phyloP scores from a whole-genome alignment of 805 yeast species.

The Ogataea ganodermae region DNA sequence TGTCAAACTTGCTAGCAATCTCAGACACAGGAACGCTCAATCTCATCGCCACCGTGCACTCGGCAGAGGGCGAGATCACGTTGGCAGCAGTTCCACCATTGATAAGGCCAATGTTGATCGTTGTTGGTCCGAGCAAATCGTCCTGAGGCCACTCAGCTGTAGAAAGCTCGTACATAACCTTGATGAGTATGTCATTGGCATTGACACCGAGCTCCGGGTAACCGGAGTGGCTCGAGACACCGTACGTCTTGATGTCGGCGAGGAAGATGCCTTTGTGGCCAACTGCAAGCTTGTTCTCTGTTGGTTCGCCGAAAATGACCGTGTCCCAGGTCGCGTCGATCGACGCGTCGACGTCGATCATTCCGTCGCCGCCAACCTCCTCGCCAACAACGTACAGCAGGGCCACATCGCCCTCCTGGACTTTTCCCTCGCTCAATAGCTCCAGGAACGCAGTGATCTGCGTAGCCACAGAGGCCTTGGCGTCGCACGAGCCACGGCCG shows the following conservation, averaged over 20 bases:
- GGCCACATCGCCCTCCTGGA: conserved; percentile 56
- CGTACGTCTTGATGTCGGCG: conserved; percentile 47
- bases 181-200: conserved; percentile 58
- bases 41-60: conserved; percentile 52
- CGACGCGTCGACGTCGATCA: conserved; percentile 45
- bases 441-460: conserved; percentile 58
- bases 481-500: conserved; percentile 72
- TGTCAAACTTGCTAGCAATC: conserved; percentile 40
- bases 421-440: conserved; percentile 38
- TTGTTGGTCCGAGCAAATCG: conserved; percentile 58
- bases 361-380: conserved; percentile 67
- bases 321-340: conserved; percentile 54
- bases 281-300: conserved; percentile 64
- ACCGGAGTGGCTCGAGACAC: conserved; percentile 65
- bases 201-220: conserved; percentile 69
- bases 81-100: conserved; percentile 67
- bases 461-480: conserved; percentile 69
- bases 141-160: conserved; percentile 49
- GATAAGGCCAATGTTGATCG: conserved; percentile 60
- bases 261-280: conserved; percentile 67
- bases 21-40: conserved; percentile 49
- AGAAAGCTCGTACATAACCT: conserved; percentile 48
- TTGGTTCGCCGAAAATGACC: conserved; percentile 76
- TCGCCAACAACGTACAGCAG: conserved; percentile 71
- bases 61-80: conserved; percentile 62